phyloP scores from a whole-genome alignment of 78 protist species.

The Dictyostelium discoideum region DNA sequence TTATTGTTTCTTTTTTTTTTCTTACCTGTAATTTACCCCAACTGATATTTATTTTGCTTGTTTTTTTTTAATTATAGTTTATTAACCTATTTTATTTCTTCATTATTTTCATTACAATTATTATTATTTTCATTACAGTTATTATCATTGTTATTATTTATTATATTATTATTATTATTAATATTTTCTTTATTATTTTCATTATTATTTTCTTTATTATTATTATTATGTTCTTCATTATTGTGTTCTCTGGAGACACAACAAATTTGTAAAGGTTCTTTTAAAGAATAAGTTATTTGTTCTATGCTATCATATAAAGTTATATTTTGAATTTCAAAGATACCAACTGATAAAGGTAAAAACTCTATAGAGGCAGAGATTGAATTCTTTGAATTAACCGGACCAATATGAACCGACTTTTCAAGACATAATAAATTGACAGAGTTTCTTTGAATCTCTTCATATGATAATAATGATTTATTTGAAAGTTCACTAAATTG shows the following conservation, averaged over 20 bases:
- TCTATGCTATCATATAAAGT: constrained; percentile 43
- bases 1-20: too few relatives aligned
- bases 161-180: not conserved
- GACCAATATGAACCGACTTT: constrained; percentile 55
- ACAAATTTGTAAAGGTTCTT: constrained; percentile 46
- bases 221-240: not conserved
- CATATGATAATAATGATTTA: constrained; percentile 53
- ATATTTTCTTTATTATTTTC: not conserved
- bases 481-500: constrained; percentile 57
- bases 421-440: constrained; percentile 38
- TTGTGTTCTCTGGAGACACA: not conserved
- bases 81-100: too few relatives aligned
- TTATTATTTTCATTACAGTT: not conserved
- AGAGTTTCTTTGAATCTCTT: constrained; percentile 48
- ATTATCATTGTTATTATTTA: not conserved
- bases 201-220: not conserved
- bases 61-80: too few relatives aligned
- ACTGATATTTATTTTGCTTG: not conserved
- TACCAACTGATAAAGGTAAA: constrained; percentile 41
- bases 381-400: constrained; percentile 39
- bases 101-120: not conserved
- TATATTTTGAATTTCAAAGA: constrained; percentile 62
- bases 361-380: constrained; percentile 33
- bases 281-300: constrained; percentile 3
- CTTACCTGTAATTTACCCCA: not conserved